Evolutionary conservation across 2,329 filamentous ascomycete species (phyloP).

Genomic region (Diatrype stigma): DNA sequence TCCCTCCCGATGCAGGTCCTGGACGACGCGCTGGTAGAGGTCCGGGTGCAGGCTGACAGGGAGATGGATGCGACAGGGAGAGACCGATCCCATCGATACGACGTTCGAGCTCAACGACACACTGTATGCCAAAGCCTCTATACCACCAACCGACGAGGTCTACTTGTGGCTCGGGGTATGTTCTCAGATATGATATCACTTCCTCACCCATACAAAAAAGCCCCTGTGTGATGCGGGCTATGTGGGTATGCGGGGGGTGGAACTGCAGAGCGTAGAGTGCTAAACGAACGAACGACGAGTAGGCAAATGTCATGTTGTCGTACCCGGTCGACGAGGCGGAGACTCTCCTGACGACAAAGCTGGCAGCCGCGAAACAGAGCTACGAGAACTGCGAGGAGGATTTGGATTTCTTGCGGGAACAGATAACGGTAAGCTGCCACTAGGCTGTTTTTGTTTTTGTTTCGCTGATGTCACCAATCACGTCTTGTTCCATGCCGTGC

Average conservation of each 20-base stretch:
- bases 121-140: conserved; percentile 80
- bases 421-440: conserved; percentile 72
- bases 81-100: conserved; percentile 73
- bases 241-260: too few species aligned
- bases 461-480: neutral
- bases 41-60: conserved; percentile 1
- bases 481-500: conserved; percentile 2
- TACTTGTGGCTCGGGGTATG: conserved; percentile 92
- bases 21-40: too few species aligned
- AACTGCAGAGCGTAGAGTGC: neutral
- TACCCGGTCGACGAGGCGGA: conserved; percentile 90
- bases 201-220: too few species aligned
- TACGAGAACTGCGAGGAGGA: conserved; percentile 92
- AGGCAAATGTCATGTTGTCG: conserved; percentile 96
- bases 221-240: too few species aligned
- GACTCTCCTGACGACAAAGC: conserved; percentile 70
- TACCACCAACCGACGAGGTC: conserved; percentile 82
- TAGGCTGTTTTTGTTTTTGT: neutral
- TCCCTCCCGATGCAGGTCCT: neutral
- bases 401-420: conserved; percentile 88
- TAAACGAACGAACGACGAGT: conserved; percentile 2
- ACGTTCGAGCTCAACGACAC: conserved; percentile 98
- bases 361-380: conserved; percentile 73
- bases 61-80: conserved; percentile 31
- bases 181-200: conserved; percentile 12